Percentiles rank a stretch among this genome's conserved stretches.
phyloP scores from a whole-genome alignment of 108 stramenopile genomes.

The Cyclostephanos invisitatus region DNA sequence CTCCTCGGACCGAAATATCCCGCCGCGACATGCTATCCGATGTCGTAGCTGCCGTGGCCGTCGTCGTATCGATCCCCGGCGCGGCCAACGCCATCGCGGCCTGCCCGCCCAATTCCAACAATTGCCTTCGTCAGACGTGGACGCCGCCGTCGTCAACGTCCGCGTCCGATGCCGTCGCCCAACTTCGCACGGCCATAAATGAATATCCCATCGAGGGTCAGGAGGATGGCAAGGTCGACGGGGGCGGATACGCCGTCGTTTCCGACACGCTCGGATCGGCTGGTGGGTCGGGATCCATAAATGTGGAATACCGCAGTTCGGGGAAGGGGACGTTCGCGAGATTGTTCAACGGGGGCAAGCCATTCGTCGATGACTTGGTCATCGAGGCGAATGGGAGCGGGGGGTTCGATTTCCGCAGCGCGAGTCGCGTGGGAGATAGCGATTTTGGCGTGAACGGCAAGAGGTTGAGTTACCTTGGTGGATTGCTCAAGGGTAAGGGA shows the following conservation, averaged over 20 bases:
- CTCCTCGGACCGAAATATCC: not conserved
- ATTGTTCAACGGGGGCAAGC: constrained; percentile 85
- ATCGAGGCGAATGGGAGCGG: constrained; percentile 55
- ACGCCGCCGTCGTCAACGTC: constrained; percentile 61
- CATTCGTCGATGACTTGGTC: constrained; percentile 83
- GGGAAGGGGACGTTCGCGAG: constrained; percentile 84
- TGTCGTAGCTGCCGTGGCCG: constrained; percentile 25
- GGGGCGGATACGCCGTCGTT: constrained; percentile 73
- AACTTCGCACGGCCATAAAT: constrained; percentile 53
- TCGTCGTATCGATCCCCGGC: constrained; percentile 7
- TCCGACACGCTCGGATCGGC: constrained; percentile 51
- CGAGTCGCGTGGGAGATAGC: constrained; percentile 77
- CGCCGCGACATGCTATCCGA: constrained; percentile 28
- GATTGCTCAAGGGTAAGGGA: constrained; percentile 48
- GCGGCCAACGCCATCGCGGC: constrained; percentile 64
- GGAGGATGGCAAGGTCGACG: constrained; percentile 61
- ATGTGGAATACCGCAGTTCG: constrained; percentile 69
- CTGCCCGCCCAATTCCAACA: constrained; percentile 65
- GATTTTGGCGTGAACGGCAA: constrained; percentile 88
- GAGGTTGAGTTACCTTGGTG: constrained; percentile 54
- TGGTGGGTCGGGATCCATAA: constrained; percentile 40
- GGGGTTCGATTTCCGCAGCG: constrained; percentile 57
- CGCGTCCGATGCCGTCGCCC: constrained; percentile 48
- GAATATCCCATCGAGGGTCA: constrained; percentile 74
- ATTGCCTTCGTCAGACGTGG: constrained; percentile 82